phyloP scores from a whole-genome alignment of 305 asterid species.

The Caryopteris hybrid region DNA sequence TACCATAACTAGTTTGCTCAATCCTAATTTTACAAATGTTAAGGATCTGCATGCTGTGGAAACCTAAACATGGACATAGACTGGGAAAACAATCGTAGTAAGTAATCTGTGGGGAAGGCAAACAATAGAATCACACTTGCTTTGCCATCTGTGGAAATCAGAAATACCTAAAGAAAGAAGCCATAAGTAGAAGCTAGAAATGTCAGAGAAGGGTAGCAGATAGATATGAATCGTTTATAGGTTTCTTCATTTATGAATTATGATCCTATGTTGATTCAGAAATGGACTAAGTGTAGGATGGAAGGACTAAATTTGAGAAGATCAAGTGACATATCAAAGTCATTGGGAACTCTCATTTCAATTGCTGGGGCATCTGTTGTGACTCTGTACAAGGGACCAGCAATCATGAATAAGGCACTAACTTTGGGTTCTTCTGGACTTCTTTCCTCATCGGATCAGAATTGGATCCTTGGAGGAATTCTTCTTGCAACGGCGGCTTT shows the following conservation, averaged over 20 bases:
- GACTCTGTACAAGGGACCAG: constrained; percentile 43
- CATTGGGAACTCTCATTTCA: constrained; percentile 37
- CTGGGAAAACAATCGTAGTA: background rate
- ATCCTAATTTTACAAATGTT: background rate
- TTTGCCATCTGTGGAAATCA: background rate
- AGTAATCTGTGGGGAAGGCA: background rate
- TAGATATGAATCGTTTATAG: no score
- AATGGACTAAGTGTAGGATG: constrained; percentile 27
- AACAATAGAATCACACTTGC: background rate
- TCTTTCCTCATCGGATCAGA: constrained; percentile 26
- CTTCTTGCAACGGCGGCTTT: constrained; percentile 38
- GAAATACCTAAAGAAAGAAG: background rate
- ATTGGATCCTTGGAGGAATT: constrained; percentile 48
- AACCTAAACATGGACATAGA: background rate
- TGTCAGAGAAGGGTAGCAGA: background rate
- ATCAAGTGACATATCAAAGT: constrained; percentile 33
- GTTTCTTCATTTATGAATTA: no score
- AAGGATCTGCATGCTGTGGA: background rate
- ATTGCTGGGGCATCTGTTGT: constrained; percentile 47
- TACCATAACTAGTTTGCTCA: background rate
- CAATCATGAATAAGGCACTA: constrained; percentile 28
- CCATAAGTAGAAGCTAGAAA: background rate
- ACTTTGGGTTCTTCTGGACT: constrained; percentile 3
- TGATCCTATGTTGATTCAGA: background rate
- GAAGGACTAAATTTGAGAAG: constrained; percentile 31